These are phyloP conservation scores for Trichosporon asahii DNA, from an alignment of 1,284 basidiomycete genomes.

Conservation along the genomic window DNA sequence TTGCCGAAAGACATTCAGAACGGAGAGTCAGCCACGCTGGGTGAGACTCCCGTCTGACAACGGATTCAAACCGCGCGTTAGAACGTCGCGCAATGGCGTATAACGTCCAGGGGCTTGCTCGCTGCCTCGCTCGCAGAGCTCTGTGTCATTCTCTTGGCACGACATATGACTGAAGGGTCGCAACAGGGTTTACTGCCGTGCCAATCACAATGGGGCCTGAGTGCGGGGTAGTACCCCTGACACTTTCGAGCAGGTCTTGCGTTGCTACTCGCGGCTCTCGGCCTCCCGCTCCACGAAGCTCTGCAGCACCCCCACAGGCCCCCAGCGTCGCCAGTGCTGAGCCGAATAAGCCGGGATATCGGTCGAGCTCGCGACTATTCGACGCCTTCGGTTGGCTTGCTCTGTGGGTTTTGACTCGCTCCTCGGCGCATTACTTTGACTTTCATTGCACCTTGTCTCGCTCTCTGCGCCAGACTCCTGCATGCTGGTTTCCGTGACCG, in stretches of 20 bases:
- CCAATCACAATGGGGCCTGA: not conserved
- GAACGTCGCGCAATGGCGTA: not conserved
- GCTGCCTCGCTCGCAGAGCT: not conserved
- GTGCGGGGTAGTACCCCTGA: constrained; percentile 2
- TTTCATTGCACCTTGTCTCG: not conserved
- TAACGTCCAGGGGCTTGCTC: not conserved
- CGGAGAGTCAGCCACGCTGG: too few species aligned
- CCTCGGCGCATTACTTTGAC: not conserved
- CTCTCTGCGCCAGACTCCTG: not conserved
- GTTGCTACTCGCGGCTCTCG: not conserved
- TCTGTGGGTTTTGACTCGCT: not conserved
- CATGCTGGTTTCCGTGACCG: not conserved
- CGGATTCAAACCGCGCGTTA: too few species aligned
- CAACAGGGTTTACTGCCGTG: not conserved
- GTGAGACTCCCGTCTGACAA: too few species aligned
- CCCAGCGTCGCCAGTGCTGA: not conserved
- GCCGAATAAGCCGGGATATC: not conserved
- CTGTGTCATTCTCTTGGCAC: not conserved
- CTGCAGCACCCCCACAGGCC: not conserved
- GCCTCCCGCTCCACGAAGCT: not conserved
- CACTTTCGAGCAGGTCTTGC: not conserved
- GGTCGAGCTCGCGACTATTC: not conserved
- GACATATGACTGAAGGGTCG: not conserved
- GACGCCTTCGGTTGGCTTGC: too few species aligned
- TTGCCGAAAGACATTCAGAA: not conserved